Percentiles rank a stretch among this genome's conserved stretches.
These are phyloP conservation scores for Anisogramma anomala DNA, from an alignment of 2,329 filamentous ascomycete species.

Conservation along the genomic window DNA sequence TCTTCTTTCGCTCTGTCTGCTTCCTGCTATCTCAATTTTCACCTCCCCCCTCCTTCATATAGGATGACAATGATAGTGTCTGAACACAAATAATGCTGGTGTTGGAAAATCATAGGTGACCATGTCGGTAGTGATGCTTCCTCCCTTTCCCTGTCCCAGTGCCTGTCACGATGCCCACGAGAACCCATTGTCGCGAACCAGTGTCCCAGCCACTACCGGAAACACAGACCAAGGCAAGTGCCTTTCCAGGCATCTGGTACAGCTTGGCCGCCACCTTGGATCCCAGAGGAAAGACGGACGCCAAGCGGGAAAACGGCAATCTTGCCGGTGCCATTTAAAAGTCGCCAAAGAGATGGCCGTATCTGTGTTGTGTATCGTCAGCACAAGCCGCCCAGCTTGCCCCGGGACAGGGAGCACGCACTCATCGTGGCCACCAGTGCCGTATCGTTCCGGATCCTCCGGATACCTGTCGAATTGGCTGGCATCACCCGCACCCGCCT, in stretches of 20 bases:
- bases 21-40: neutral
- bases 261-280: neutral
- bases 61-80: neutral
- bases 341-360: slow-evolving; percentile 63
- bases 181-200: too few relatives aligned
- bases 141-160: neutral
- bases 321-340: too few relatives aligned
- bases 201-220: neutral
- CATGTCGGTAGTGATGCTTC: neutral
- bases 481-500: slow-evolving; percentile 85
- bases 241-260: neutral
- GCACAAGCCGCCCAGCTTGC: neutral
- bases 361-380: slow-evolving; percentile 35
- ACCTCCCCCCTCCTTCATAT: neutral
- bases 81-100: neutral
- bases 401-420: slow-evolving; percentile 39
- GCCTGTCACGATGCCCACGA: too few relatives aligned
- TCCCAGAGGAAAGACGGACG: neutral
- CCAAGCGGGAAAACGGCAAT: neutral
- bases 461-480: slow-evolving; percentile 98
- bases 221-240: neutral
- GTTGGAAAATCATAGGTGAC: neutral
- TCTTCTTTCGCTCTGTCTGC: neutral
- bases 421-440: slow-evolving; percentile 68
- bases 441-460: slow-evolving; percentile 91